These are phyloP conservation scores for Arachnomyces sp. DNA, from an alignment of 2,329 filamentous ascomycete species.

Conservation along the genomic window DNA sequence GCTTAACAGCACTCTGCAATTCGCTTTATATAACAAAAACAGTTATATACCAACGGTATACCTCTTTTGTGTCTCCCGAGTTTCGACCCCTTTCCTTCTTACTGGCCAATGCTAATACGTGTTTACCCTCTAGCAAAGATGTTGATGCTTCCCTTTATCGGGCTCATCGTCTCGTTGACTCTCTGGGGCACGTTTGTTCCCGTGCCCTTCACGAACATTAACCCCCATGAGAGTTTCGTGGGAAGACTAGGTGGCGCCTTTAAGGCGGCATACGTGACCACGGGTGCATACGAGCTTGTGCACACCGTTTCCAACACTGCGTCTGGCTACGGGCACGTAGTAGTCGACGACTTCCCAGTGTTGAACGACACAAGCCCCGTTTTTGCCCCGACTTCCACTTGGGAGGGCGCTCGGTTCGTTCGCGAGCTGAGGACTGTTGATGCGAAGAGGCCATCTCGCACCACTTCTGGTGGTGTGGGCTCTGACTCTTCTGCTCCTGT, in stretches of 20 bases:
- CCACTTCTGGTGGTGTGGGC: too few species aligned
- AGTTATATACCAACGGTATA: too few species aligned
- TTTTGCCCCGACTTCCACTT: too few species aligned
- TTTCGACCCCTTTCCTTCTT: background rate
- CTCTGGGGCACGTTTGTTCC: slow-evolving; percentile 19
- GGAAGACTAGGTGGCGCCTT: slow-evolving; percentile 12
- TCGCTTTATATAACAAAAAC: too few species aligned
- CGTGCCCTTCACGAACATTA: slow-evolving; percentile 14
- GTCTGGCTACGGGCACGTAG: slow-evolving; percentile 4
- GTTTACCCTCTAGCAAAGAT: slow-evolving; percentile 9
- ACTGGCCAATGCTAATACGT: background rate
- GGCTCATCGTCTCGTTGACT: slow-evolving; percentile 15
- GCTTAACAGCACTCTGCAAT: slow-evolving; percentile 10
- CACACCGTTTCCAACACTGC: slow-evolving; percentile 5
- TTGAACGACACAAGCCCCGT: too few species aligned
- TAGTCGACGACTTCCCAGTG: slow-evolving; percentile 1
- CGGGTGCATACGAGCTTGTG: slow-evolving; percentile 12
- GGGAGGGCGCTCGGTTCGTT: too few species aligned
- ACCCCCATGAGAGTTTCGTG: slow-evolving; percentile 14
- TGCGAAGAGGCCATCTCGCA: too few species aligned
- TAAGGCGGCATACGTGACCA: slow-evolving; percentile 10
- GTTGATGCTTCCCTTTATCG: slow-evolving; percentile 15
- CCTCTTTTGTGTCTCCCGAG: too few species aligned
- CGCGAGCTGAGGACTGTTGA: too few species aligned
- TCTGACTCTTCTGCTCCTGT: too few species aligned